These are phyloP conservation scores for Vaccinium myrtillus DNA, from an alignment of 148 eudicot species.

Conservation along the genomic window DNA sequence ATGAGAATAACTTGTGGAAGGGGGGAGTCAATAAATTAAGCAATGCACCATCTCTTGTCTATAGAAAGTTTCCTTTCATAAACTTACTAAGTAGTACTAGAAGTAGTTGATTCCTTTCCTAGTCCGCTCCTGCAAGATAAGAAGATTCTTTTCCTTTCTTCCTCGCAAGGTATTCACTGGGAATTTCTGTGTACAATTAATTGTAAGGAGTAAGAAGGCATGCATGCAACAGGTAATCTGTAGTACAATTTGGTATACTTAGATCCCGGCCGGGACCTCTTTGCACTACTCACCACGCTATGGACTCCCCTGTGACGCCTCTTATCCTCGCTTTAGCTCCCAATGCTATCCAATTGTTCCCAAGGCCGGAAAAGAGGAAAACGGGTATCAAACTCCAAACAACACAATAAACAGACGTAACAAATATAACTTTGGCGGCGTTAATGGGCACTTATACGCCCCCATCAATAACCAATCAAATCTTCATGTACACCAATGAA, in stretches of 20 bases:
- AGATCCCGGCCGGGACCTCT: too few species aligned
- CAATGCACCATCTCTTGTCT: neutral
- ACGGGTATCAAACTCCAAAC: too few species aligned
- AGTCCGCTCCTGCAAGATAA: neutral
- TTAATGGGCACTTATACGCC: too few species aligned
- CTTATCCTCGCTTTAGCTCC: too few species aligned
- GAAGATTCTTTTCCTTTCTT: constrained; percentile 6
- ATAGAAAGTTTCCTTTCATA: neutral
- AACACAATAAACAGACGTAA: too few species aligned
- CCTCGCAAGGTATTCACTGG: neutral
- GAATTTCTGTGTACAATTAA: neutral
- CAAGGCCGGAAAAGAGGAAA: too few species aligned
- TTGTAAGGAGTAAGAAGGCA: neutral
- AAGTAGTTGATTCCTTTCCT: constrained; percentile 4
- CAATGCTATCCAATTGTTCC: too few species aligned
- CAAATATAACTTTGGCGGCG: too few species aligned
- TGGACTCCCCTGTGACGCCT: too few species aligned
- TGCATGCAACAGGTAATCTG: neutral
- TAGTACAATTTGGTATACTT: neutral
- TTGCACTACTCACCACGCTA: too few species aligned
- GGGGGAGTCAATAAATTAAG: neutral
- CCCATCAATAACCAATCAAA: too few species aligned
- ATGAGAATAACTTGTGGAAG: constrained; percentile 11
- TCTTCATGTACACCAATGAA: too few species aligned
- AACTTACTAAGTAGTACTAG: neutral